Evolutionary conservation across 2,329 filamentous ascomycete genomes (phyloP).

Genomic region (Xylaria sp.): DNA sequence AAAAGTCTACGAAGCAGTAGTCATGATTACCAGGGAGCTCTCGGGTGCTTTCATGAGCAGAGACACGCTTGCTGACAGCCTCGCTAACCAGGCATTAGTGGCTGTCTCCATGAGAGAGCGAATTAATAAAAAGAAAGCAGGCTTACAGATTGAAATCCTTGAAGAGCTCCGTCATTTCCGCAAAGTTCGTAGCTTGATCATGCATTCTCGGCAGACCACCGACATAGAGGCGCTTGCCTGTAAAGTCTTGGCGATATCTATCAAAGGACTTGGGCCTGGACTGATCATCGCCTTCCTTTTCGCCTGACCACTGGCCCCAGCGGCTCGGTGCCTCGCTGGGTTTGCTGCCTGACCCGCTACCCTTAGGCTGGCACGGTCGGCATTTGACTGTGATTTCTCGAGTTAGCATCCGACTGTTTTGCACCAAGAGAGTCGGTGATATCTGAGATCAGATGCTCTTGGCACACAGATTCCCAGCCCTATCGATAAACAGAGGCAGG

Average conservation of each 20-base stretch:
- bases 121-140: neutral
- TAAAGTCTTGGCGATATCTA: constrained; percentile 40
- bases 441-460: neutral
- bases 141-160: constrained; percentile 58
- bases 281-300: constrained; percentile 40
- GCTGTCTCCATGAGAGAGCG: neutral
- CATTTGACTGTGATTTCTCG: constrained; percentile 61
- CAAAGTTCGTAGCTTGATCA: constrained; percentile 59
- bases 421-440: neutral
- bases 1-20: constrained; percentile 75
- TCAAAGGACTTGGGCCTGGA: constrained; percentile 30
- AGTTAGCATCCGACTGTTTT: constrained; percentile 19
- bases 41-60: constrained; percentile 65
- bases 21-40: constrained; percentile 66
- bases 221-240: constrained; percentile 59
- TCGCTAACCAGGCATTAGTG: constrained; percentile 42
- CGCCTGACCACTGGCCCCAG: constrained; percentile 58
- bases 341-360: constrained; percentile 37
- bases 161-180: constrained; percentile 60
- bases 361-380: constrained; percentile 68
- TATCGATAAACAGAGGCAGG: neutral
- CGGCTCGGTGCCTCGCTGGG: constrained; percentile 51
- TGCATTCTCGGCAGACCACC: constrained; percentile 62
- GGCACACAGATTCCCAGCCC: neutral
- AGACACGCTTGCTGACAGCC: constrained; percentile 64